phyloP scores from a whole-genome alignment of 331 rosid genomes.

The Spiraea crenata region DNA sequence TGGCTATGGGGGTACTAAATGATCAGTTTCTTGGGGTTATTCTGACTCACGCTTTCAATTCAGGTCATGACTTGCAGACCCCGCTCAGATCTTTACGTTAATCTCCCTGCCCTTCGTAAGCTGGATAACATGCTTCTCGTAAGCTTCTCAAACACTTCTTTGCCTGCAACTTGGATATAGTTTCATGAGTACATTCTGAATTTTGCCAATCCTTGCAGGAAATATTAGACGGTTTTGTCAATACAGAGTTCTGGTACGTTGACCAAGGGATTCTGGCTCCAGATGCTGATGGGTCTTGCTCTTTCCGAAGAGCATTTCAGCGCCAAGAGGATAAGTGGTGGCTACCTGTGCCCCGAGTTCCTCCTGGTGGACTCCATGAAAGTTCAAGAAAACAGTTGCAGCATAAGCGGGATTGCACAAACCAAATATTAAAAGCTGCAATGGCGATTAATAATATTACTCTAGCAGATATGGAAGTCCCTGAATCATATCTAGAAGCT shows the following conservation, averaged over 20 bases:
- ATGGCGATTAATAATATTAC: constrained; percentile 81
- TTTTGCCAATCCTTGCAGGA: constrained; percentile 47
- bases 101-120: constrained; percentile 91
- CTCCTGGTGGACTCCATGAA: constrained; percentile 77
- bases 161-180: constrained; percentile 3
- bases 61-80: constrained; percentile 96
- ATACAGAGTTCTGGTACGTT: constrained; percentile 89
- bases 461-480: constrained; percentile 83
- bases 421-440: constrained; percentile 85
- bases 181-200: constrained; percentile 26
- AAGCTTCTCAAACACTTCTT: constrained; percentile 37
- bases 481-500: constrained; percentile 78
- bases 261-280: constrained; percentile 83
- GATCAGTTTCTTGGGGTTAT: not conserved
- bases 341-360: constrained; percentile 94
- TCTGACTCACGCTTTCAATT: constrained; percentile 12
- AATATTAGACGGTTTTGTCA: constrained; percentile 66
- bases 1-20: not conserved
- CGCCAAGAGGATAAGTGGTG: constrained; percentile 97
- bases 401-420: constrained; percentile 86
- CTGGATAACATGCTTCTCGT: constrained; percentile 97
- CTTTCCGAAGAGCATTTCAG: constrained; percentile 65
- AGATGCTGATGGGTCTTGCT: constrained; percentile 62
- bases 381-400: constrained; percentile 70
- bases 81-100: constrained; percentile 87